Evolutionary conservation across 768 basidiomycete species (phyloP), one percentile per base, ranked within the genome.

Genomic region (Calvatia gigantea): DNA sequence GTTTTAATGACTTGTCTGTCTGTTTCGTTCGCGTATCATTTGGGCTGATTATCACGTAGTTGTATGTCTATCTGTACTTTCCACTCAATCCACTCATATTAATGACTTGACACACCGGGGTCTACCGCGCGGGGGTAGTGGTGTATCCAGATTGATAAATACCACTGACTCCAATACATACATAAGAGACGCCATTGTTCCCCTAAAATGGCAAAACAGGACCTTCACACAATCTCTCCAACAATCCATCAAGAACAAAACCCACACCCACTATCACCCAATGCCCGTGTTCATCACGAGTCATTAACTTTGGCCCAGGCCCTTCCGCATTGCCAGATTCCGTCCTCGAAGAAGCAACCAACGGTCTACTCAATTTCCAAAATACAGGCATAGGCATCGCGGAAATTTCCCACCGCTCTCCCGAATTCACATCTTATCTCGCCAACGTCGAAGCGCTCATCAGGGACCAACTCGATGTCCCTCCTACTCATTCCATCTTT

Each of bases 341-440:
- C 3, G 92, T 98, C 28, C 83, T 99, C 51, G 72, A 86, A 62
- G 84, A 94, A 67, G 93, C 95, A 2, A 80, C 89, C 12, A 73
- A 81, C 58, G 93, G 89, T 14, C 78, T 98, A n/a, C 75, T 99
- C 64, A 89, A 98, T 77, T 98, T 93, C 71, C 76, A 87, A 54
- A 80, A 80, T 44, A 95, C 91, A 2, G 97, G 97, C 25, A 95
- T 98, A 58, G 97, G 97, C 41, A 85, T 99, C 67, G 90, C 93
- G 39, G 97, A 99, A 71, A 83, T 98, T 67, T 96, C 94, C 1
- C 97, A 99, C 70, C 89, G 97, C 61, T 94, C 94, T 37, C 84
- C 90, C 63, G 89, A 94, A 60, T 98, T 98, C 69, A 78, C 79
- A 50, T 75, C 79, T 19, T 88, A 87, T 70, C 69, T 95, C 60